These are phyloP conservation scores for Ceriops tagal DNA, from an alignment of 345 rosid species.

Conservation along the genomic window DNA sequence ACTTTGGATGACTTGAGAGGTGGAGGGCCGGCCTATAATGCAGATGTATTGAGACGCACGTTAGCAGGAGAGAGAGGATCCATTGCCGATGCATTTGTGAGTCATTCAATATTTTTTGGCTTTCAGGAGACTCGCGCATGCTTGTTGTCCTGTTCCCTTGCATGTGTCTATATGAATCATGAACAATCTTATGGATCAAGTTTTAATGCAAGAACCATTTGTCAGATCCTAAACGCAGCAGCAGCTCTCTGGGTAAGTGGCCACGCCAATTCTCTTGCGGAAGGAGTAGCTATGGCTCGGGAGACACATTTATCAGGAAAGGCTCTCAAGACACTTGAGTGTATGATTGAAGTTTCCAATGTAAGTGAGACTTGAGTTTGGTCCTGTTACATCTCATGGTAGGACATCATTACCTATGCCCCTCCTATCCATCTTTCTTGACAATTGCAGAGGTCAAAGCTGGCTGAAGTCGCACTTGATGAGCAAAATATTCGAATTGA, in stretches of 20 bases:
- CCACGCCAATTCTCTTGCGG: constrained; percentile 45
- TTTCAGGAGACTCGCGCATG: too few species aligned
- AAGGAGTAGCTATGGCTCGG: constrained; percentile 73
- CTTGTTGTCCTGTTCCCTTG: not conserved
- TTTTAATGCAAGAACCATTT: constrained; percentile 15
- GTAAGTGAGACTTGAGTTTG: constrained; percentile 27
- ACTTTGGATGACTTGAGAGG: constrained; percentile 70
- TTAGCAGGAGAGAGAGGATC: constrained; percentile 77
- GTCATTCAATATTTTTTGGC: constrained; percentile 12
- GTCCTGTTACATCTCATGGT: not conserved
- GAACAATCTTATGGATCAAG: constrained; percentile 1
- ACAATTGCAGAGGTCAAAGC: constrained; percentile 21
- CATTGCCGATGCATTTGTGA: constrained; percentile 73
- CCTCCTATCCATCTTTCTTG: not conserved
- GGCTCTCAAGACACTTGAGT: constrained; percentile 64
- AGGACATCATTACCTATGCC: not conserved
- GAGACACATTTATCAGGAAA: constrained; percentile 74
- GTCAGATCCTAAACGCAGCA: constrained; percentile 90
- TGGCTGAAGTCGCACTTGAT: not conserved
- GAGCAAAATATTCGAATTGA: not conserved
- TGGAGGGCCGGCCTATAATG: constrained; percentile 75
- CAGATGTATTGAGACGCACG: constrained; percentile 56
- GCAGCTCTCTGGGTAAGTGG: constrained; percentile 78
- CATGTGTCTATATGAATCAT: not conserved
- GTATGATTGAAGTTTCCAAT: constrained; percentile 62